Evolutionary conservation across 352 stramenopile genomes (phyloP).

Genomic region (Detonula confervacea): DNA sequence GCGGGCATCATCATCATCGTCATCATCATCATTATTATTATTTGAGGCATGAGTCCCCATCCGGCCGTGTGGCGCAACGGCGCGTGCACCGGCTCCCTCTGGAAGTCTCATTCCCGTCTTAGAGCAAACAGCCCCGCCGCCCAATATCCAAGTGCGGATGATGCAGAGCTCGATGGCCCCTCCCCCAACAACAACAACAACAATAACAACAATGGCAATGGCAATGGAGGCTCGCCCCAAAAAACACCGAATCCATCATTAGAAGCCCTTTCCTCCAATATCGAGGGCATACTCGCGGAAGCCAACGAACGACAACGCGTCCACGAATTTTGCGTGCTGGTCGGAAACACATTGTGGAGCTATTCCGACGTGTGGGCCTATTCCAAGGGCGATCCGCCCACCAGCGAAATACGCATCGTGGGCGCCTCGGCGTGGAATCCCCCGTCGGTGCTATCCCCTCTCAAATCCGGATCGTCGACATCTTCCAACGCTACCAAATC

Average conservation of each 20-base stretch:
- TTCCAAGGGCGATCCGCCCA: conserved; percentile 67
- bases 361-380: conserved; percentile 70
- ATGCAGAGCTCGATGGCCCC: too few relatives aligned
- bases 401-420: conserved; percentile 72
- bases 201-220: too few relatives aligned
- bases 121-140: background rate
- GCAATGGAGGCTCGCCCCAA: too few relatives aligned
- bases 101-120: conserved; percentile 51
- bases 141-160: too few relatives aligned
- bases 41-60: conserved; percentile 51
- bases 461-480: conserved; percentile 19
- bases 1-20: too few relatives aligned
- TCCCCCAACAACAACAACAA: conserved; percentile 8
- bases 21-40: too few relatives aligned
- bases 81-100: conserved; percentile 49
- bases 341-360: conserved; percentile 70
- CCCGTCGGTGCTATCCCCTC: too few relatives aligned
- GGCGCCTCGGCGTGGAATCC: conserved; percentile 71
- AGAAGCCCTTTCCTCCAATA: too few relatives aligned
- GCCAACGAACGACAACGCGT: conserved; percentile 59
- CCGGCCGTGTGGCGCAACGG: conserved; percentile 50
- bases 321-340: conserved; percentile 75
- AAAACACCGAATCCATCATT: too few relatives aligned
- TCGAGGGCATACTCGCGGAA: conserved; percentile 52
- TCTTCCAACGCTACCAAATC: conserved; percentile 25